Evolutionary conservation across 2,329 filamentous ascomycete species (phyloP).

Genomic region (Cylindrodendrum hubeiense): DNA sequence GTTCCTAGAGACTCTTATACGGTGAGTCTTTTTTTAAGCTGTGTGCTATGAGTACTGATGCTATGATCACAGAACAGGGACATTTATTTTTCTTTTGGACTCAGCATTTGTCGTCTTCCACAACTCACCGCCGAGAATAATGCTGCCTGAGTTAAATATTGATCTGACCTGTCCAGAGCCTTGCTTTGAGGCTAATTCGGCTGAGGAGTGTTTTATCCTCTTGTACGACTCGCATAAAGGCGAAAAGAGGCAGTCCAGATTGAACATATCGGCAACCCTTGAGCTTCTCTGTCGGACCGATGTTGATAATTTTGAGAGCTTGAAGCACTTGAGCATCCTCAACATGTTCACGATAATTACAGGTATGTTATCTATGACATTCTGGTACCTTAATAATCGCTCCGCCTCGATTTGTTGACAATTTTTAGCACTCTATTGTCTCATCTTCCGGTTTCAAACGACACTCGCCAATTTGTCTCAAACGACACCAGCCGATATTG

Average conservation of each 20-base stretch:
- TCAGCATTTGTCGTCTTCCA: conserved; percentile 1
- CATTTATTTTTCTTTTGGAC: conserved; percentile 6
- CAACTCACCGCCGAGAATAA: conserved; percentile 7
- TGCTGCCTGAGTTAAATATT: conserved; percentile 3
- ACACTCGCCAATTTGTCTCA: conserved; percentile 3
- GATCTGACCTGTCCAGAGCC: conserved; percentile 1
- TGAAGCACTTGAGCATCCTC: background rate
- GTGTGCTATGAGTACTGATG: background rate
- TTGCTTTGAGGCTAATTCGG: conserved; percentile 6
- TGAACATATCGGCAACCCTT: background rate
- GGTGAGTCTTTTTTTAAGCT: background rate
- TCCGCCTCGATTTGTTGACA: background rate
- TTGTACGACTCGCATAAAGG: background rate
- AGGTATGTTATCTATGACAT: background rate
- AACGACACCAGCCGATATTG: background rate
- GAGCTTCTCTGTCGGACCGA: conserved; percentile 2
- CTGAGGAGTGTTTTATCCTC: conserved; percentile 9
- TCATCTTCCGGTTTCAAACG: background rate
- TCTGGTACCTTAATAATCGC: background rate
- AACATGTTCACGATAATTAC: conserved; percentile 15
- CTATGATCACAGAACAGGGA: background rate
- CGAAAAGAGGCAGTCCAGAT: background rate
- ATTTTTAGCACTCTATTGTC: background rate
- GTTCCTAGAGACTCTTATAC: background rate
- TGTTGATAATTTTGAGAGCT: background rate